phyloP scores from a whole-genome alignment of 257 asterid genomes.

The Jacaranda mimosifolia region DNA sequence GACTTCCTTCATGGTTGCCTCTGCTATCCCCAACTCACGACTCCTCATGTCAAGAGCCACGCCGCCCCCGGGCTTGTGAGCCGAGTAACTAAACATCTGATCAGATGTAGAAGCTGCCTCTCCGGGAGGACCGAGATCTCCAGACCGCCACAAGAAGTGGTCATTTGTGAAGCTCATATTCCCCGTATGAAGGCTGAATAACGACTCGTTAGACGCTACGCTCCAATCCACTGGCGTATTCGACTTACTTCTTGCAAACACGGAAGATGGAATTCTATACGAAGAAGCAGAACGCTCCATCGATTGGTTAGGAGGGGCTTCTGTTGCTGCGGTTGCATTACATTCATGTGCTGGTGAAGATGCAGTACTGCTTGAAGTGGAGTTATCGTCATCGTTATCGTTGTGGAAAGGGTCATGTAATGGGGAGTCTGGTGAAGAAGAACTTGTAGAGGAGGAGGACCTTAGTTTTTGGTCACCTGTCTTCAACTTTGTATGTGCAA shows the following conservation, averaged over 20 bases:
- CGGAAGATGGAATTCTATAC: conserved; percentile 58
- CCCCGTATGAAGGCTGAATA: conserved; percentile 66
- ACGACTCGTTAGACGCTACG: conserved; percentile 60
- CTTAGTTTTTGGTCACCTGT: conserved; percentile 21
- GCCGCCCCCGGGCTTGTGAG: background rate
- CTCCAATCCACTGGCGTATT: conserved; percentile 61
- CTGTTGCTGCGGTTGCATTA: conserved; percentile 16
- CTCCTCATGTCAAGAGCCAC: conserved; percentile 30
- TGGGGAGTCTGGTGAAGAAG: conserved; percentile 47
- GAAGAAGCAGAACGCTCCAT: conserved; percentile 43
- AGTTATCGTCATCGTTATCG: background rate
- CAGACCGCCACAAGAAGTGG: conserved; percentile 38
- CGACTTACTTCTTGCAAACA: conserved; percentile 47
- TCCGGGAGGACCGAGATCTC: conserved; percentile 33
- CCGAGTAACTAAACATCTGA: conserved; percentile 46
- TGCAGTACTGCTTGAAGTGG: conserved; percentile 23
- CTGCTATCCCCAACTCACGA: conserved; percentile 40
- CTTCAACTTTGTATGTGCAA: conserved; percentile 8
- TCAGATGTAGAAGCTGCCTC: conserved; percentile 36
- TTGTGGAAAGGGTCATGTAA: conserved; percentile 20
- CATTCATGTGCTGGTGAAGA: conserved; percentile 19
- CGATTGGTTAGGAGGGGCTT: conserved; percentile 51
- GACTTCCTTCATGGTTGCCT: conserved; percentile 51
- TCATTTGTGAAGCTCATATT: conserved; percentile 60
- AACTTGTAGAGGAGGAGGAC: conserved; percentile 7